These are phyloP conservation scores for Exophiala dermatitidis DNA, from an alignment of 2,329 filamentous ascomycete genomes.

Conservation along the genomic window DNA sequence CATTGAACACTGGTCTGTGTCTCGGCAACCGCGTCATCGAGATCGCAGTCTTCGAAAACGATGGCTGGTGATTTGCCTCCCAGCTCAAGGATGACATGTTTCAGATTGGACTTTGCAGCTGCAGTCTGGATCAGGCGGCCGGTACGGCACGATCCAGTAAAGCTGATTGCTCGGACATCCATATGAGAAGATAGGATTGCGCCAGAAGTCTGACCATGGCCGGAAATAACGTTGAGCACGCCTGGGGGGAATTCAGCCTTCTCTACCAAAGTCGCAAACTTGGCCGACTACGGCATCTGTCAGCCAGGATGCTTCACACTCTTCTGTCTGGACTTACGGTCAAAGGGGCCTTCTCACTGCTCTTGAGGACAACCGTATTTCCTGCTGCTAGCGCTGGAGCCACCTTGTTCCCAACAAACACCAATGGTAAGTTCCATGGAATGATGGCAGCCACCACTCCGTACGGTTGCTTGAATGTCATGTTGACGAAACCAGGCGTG, in stretches of 20 bases:
- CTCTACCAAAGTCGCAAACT: constrained; percentile 58
- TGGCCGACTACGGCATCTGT: constrained; percentile 34
- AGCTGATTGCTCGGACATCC: constrained; percentile 67
- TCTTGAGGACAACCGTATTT: constrained; percentile 29
- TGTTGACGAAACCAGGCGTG: constrained; percentile 20
- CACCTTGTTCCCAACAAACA: constrained; percentile 39
- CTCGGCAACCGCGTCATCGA: constrained; percentile 47
- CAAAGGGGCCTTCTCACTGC: constrained; percentile 27
- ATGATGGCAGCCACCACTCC: constrained; percentile 44
- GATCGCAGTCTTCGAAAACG: constrained; percentile 51
- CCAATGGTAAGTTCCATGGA: constrained; percentile 50
- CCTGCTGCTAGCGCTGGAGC: constrained; percentile 36
- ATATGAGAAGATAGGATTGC: constrained; percentile 60
- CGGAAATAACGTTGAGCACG: constrained; percentile 68
- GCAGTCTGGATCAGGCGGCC: constrained; percentile 69
- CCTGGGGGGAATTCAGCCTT: constrained; percentile 71
- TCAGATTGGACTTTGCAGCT: constrained; percentile 54
- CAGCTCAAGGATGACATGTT: constrained; percentile 55
- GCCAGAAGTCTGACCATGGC: constrained; percentile 60
- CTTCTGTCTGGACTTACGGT: constrained; percentile 52
- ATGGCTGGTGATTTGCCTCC: constrained; percentile 54
- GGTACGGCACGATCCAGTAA: constrained; percentile 67
- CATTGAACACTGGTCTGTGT: constrained; percentile 47
- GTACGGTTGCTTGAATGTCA: constrained; percentile 22
- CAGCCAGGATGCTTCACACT: constrained; percentile 51